These are phyloP conservation scores for Suillus subaureus DNA, from an alignment of 768 basidiomycete species.

Conservation along the genomic window DNA sequence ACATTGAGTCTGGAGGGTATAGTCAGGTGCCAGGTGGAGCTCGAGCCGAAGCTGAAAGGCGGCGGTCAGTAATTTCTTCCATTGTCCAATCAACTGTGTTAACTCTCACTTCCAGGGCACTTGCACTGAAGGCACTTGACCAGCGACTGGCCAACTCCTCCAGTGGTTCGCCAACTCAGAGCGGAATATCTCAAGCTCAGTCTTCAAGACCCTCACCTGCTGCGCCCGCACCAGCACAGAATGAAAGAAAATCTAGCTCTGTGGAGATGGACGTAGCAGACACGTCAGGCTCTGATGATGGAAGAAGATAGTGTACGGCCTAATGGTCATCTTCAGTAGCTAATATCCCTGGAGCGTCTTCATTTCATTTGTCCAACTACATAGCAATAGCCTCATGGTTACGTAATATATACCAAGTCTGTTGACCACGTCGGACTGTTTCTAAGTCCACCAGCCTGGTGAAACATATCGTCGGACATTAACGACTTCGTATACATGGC, in stretches of 20 bases:
- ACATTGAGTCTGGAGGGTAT: conserved; percentile 76
- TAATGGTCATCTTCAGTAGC: conserved; percentile 13
- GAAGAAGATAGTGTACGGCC: conserved; percentile 24
- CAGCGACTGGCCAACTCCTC: conserved; percentile 78
- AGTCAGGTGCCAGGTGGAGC: conserved; percentile 81
- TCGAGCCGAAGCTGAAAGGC: conserved; percentile 93
- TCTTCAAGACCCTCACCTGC: conserved; percentile 29
- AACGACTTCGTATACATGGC: conserved; percentile 33
- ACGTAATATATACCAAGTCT: conserved; percentile 23
- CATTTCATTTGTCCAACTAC: conserved; percentile 4
- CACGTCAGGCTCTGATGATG: conserved; percentile 19
- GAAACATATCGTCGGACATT: conserved; percentile 4
- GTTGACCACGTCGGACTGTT: not conserved
- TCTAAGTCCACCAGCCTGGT: not conserved
- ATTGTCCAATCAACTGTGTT: conserved; percentile 2
- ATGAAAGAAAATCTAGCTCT: conserved; percentile 28
- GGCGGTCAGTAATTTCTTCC: conserved; percentile 60
- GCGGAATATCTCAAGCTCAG: conserved; percentile 31
- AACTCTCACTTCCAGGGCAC: conserved; percentile 58
- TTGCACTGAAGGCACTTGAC: conserved; percentile 96
- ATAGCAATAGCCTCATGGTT: conserved; percentile 16
- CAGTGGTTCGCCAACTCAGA: conserved; percentile 31
- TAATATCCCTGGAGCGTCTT: conserved; percentile 4
- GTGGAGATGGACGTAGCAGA: conserved; percentile 25
- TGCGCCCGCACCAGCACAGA: conserved; percentile 36